Evolutionary conservation across 2,329 filamentous ascomycete species (phyloP), one percentile per base, ranked within the genome.

Genomic region (Ilyonectria sp.): DNA sequence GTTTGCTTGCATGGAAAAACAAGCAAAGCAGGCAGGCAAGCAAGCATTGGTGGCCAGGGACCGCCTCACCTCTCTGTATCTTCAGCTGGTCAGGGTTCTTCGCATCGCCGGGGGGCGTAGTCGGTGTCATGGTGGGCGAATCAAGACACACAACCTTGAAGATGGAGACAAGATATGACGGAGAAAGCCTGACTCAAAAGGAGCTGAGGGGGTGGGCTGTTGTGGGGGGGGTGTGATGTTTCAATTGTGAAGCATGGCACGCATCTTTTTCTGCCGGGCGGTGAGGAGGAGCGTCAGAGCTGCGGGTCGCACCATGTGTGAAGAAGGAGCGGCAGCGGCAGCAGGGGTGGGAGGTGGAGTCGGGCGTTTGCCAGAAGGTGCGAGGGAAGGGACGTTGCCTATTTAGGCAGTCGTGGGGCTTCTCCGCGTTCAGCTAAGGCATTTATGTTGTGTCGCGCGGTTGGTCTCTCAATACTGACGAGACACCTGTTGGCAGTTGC

Each of bases 251-350:
- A 67, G 65, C 43, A 66, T 57, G 37, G 59, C 63, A 60, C 56
- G 57, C 60, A 46, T 64, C 69, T 75, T 74, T 74, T 79, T 79
- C 75, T 79, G 77, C 77, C 77, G 69, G 75, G 77, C 77, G 77
- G 77, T 79, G 63, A 69, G n/a, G 9, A 37, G 13, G 15, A 43
- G n/a, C 43, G 50, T 55, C 50, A 35, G 60, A 60, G 50, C 44
- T 17, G 49, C 61, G 43, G n/a, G 52, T 33, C 44, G 26, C 7
- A 15, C 37, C 6, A 19, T 26, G 58, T 49, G 40, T 19, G 53
- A 64, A 67, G 26, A 35, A 35, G 29, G 31, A 13, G 52, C 46
- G 52, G 57, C 55, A 66, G 62, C 55, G 31, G 43, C 60, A 31
- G 54, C 44, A 55, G 53, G 35, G 60, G 50, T 53, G 29, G 6